Conservation (phyloP, 148 eudicot genomes). For the Chenopodium quinoa region DNA sequence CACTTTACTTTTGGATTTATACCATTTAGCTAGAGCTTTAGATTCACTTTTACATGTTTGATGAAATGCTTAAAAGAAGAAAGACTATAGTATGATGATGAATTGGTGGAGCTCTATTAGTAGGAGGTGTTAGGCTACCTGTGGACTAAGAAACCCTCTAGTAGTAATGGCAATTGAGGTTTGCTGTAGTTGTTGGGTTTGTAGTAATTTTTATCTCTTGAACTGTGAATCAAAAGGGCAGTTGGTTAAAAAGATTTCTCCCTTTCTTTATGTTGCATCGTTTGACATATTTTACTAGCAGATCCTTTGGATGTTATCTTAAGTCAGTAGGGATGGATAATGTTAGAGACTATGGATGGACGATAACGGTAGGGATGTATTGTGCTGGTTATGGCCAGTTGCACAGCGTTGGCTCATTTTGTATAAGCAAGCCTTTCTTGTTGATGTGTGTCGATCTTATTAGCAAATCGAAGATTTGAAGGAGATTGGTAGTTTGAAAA, state of each 20-base stretch:
- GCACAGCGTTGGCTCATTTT: background rate
- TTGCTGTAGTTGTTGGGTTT: conserved; percentile 26
- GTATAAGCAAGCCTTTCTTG: background rate
- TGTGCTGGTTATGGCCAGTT: background rate
- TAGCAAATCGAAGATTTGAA: conserved; percentile 36
- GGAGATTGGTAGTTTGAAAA: conserved; percentile 50
- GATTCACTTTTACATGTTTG: background rate
- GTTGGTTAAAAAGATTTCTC: background rate
- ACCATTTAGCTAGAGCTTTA: background rate
- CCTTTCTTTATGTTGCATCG: background rate
- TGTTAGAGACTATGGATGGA: background rate
- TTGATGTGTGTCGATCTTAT: background rate
- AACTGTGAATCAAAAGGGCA: conserved; percentile 11
- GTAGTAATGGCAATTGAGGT: conserved; percentile 28
- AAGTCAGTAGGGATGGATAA: background rate
- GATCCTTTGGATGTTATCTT: background rate
- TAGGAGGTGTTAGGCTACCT: conserved; percentile 14
- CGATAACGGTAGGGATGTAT: background rate
- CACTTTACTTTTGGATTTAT: no score
- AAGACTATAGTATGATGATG: conserved; percentile 17
- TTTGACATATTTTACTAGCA: background rate
- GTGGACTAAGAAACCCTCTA: conserved; percentile 26
- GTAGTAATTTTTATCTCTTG: conserved; percentile 23
- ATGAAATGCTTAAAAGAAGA: conserved; percentile 7
- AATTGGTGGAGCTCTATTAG: conserved; percentile 21